Percentiles rank a stretch among this genome's conserved stretches.
Evolutionary conservation across 768 basidiomycete genomes (phyloP).

Genomic region (Symmetrospora coprosmae): DNA sequence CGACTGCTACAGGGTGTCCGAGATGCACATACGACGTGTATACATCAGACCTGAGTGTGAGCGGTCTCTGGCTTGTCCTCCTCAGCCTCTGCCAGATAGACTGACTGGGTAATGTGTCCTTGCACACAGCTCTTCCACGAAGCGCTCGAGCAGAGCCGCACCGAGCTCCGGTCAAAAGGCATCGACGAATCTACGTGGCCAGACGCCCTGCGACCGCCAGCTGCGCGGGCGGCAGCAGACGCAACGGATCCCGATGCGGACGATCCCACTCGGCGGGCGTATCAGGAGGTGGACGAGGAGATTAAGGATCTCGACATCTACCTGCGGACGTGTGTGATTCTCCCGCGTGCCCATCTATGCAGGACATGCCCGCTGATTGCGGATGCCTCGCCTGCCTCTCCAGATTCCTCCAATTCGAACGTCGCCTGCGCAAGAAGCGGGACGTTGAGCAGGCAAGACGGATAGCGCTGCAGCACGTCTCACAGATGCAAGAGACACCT

Average conservation of each 20-base stretch:
- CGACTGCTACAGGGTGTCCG: too few relatives aligned
- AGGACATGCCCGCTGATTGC: not conserved
- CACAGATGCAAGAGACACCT: not conserved
- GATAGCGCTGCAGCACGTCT: slow-evolving; percentile 6
- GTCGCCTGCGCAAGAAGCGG: not conserved
- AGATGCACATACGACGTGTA: too few relatives aligned
- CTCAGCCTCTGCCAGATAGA: too few relatives aligned
- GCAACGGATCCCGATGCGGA: not conserved
- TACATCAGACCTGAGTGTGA: too few relatives aligned
- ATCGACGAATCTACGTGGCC: slow-evolving; percentile 2
- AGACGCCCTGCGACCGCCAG: not conserved
- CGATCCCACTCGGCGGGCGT: not conserved
- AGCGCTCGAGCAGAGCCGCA: slow-evolving; percentile 1
- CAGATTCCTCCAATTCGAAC: slow-evolving; percentile 19
- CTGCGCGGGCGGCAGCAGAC: not conserved
- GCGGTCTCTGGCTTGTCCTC: too few relatives aligned
- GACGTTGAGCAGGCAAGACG: not conserved
- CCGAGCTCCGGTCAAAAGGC: not conserved
- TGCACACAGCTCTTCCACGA: slow-evolving; percentile 11
- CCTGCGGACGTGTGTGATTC: slow-evolving; percentile 14
- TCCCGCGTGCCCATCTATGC: not conserved
- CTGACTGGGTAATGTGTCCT: too few relatives aligned
- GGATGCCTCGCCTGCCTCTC: not conserved
- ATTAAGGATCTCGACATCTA: slow-evolving; percentile 16
- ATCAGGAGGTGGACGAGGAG: not conserved